Base-by-base conservation (phyloP, 2,329 filamentous ascomycete species). In the Ambrosiella cleistominuta region DNA sequence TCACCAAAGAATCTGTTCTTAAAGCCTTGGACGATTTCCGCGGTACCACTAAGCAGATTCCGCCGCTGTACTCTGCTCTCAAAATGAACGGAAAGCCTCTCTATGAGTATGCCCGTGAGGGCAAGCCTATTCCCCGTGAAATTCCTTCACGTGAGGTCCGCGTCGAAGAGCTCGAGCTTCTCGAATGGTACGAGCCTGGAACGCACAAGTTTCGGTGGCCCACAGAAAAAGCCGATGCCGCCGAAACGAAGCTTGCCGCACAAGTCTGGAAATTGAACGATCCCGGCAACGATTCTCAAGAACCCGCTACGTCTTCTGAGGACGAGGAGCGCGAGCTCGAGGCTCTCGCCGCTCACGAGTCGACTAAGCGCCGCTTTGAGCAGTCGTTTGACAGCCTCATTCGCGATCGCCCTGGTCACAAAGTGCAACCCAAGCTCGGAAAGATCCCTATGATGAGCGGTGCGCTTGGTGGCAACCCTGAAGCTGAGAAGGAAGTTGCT, bases 61-160 rank as follows among this genome's bases (percentile, higher is more conserved):
- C 93, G 42, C 91, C 91, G 5, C 80, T 98, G 17, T 98, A 90
- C 70, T 95, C 88, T 37, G 93, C 93, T 8, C 75, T 97, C 62
- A 90, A 91, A 69, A 88, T 96, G 69, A 81, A 96, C 64, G 93
- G 93, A 1, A 96, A 96, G 74, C 86, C 88, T 39, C 76, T 96
- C 54, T 98, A 98, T 68, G 90, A 98, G 71, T 97, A 97, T 70
- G 93, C 93, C 17, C 79, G 93, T 54, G 88, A 90, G 68, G 93
- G 93, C 13, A 88, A 85, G 66, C 81, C 87, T 40, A 83, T 95
- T 13, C 93, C 93, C 0, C 76, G 85, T 58, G 85, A 95, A 68
- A 93, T 98, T 60, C 77, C 89, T 67, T 81, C 85, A 57, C 75
- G 91, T 59, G 79, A 86, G 1, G 87, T 97, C 44, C 82, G 88